Evolutionary conservation across 768 basidiomycete species (phyloP).

Genomic region (Boletus vermiculosoides): DNA sequence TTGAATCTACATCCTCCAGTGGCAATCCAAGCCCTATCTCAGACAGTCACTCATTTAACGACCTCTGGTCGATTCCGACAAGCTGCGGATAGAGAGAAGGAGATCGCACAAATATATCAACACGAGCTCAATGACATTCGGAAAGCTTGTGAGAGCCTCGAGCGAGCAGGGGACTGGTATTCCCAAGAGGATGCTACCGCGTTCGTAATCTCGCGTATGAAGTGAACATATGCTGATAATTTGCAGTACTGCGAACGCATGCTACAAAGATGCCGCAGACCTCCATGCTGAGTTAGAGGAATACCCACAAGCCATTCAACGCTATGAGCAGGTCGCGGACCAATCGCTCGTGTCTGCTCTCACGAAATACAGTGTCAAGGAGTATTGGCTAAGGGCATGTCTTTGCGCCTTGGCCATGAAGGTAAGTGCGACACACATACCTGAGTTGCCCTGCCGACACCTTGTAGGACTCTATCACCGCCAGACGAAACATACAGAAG

Average conservation of each 20-base stretch:
- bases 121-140: conserved; percentile 75
- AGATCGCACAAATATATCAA: conserved; percentile 93
- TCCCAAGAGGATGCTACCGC: conserved; percentile 95
- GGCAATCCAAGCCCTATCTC: conserved; percentile 81
- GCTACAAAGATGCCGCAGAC: conserved; percentile 96
- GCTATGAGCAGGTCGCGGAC: conserved; percentile 88
- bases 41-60: conserved; percentile 82
- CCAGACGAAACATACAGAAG: conserved; percentile 71
- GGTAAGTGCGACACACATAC: conserved; percentile 46
- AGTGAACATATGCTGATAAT: conserved; percentile 2
- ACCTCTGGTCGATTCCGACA: conserved; percentile 89
- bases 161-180: conserved; percentile 95
- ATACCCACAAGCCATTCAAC: conserved; percentile 79
- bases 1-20: conserved; percentile 47
- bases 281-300: conserved; percentile 87
- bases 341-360: conserved; percentile 76
- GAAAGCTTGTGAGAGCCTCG: conserved; percentile 88
- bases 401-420: conserved; percentile 87
- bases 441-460: conserved; percentile 10
- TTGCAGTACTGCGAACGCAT: conserved; percentile 87
- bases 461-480: conserved; percentile 77
- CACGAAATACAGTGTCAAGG: conserved; percentile 99
- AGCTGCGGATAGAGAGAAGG: conserved; percentile 96
- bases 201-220: conserved; percentile 47
- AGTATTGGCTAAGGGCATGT: conserved; percentile 88